Evolutionary conservation across 1,284 basidiomycete genomes (phyloP), one percentile per base, ranked within the genome.

Genomic region (Microbotryomycetes sp.): DNA sequence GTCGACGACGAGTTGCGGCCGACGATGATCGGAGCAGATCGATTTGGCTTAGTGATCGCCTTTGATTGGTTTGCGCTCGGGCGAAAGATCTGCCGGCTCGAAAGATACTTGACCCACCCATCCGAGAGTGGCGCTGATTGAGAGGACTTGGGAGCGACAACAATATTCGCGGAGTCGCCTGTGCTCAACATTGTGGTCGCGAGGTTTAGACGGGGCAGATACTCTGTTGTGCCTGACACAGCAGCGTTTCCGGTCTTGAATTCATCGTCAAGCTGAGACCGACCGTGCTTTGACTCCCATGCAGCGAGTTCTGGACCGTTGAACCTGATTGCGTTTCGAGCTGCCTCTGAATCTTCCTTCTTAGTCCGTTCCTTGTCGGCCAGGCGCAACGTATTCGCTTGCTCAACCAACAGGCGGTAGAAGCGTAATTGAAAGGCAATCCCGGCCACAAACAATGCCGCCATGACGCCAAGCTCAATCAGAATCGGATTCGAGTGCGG

Each of bases 401-500:
- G 83, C 46, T 88, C 80, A 61, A 82, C 82, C 62, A 93, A 82
- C 62, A 94, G 83, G 28, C 67, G 67, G 65, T 70, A 74, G 41
- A 73, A 64, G 58, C 88, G 87, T 72, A 93, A 82, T 76, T 97
- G 93, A 50, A 96, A 87, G 3, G 91, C 89, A 21, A 85, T 83
- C 53, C 90, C 91, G 83, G 69, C 78, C 72, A 66, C 54, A 28
- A 78, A 75, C 45, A 93, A 79, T 5, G 89, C 82, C 21, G 89
- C 81, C 61, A 89, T 83, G 62, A 96, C 82, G 47, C 91, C 92
- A 28, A 97, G 81, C 74, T 97, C 91, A 68, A 97, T 91, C 74
- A 90, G 82, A 88, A 94, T 96, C 7, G 85, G 86, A 73, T 92
- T 89, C 3, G 87, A 83, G 57, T 94, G 83, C 11, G 89, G 89